Conservation (phyloP, 768 basidiomycete genomes). For the Lenzites betulinus region DNA sequence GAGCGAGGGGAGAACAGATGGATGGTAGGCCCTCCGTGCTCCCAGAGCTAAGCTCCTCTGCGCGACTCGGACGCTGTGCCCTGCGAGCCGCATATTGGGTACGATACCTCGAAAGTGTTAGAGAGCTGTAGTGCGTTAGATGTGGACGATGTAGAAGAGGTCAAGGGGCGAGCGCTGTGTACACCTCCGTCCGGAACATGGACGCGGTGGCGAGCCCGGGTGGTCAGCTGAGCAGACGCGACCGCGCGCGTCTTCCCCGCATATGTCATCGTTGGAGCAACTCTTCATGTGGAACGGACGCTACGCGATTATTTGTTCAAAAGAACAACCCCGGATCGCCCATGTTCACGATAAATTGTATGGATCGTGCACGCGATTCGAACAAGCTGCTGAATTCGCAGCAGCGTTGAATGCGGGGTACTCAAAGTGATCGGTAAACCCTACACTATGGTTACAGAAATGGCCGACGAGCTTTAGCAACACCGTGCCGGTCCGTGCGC, state of each 20-base stretch:
- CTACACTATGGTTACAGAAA: constrained; percentile 1
- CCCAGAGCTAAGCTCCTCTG: constrained; percentile 6
- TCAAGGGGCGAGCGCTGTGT: background rate
- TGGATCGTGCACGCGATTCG: no score
- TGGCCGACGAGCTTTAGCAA: background rate
- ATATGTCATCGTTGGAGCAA: background rate
- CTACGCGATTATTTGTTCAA: no score
- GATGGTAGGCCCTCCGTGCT: constrained; percentile 52
- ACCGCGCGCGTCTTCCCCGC: constrained; percentile 9
- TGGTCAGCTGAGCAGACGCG: constrained; percentile 20
- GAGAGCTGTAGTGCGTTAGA: background rate
- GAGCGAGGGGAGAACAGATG: constrained; percentile 70
- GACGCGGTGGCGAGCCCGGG: constrained; percentile 14
- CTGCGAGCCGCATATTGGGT: constrained; percentile 11
- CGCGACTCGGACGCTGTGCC: constrained; percentile 6
- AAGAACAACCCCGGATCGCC: no score
- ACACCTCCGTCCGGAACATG: constrained; percentile 13
- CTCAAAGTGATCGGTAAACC: constrained; percentile 1
- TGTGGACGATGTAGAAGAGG: background rate
- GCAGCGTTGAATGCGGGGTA: background rate
- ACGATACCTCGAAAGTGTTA: no score
- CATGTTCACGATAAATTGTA: no score
- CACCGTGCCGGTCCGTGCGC: background rate
- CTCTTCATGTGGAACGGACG: background rate
- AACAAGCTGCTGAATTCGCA: no score